These are phyloP conservation scores for Gyromitra esculenta DNA, from an alignment of 2,329 filamentous ascomycete species.

Conservation along the genomic window DNA sequence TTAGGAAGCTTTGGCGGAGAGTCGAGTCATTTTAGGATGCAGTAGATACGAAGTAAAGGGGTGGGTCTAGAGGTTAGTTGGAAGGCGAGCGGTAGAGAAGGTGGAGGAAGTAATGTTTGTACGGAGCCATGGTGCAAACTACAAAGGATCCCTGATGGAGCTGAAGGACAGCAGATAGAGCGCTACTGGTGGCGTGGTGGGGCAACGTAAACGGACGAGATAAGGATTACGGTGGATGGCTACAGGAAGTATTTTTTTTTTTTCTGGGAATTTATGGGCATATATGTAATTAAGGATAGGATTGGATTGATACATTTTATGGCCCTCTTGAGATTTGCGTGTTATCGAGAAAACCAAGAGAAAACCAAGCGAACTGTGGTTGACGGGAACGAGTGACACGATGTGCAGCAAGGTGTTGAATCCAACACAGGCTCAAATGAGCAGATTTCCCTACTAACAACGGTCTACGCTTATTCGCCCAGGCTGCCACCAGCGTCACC, in stretches of 20 bases:
- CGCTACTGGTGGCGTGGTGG: slow-evolving; percentile 2
- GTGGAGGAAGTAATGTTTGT: not conserved
- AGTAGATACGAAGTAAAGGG: not conserved
- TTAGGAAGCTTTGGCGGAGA: slow-evolving; percentile 19
- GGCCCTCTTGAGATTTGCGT: no score
- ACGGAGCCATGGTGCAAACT: not conserved
- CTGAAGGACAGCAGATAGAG: slow-evolving; percentile 1
- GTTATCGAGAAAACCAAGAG: not conserved
- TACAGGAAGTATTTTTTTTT: not conserved
- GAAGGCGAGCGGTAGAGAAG: not conserved
- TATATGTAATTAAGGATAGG: not conserved
- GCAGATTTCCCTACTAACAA: not conserved
- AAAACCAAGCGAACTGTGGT: not conserved
- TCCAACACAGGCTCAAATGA: not conserved
- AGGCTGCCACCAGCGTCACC: not conserved
- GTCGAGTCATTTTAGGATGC: slow-evolving; percentile 26
- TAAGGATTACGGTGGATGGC: no score
- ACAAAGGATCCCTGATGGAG: not conserved
- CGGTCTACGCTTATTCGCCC: not conserved
- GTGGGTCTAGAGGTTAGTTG: not conserved
- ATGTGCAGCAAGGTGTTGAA: not conserved
- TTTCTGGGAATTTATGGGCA: not conserved
- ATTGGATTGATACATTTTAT: not conserved
- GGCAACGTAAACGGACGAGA: not conserved
- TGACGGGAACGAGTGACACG: not conserved